These are phyloP conservation scores for Colletotrichum lentis DNA, from an alignment of 2,329 filamentous ascomycete species.

Conservation along the genomic window DNA sequence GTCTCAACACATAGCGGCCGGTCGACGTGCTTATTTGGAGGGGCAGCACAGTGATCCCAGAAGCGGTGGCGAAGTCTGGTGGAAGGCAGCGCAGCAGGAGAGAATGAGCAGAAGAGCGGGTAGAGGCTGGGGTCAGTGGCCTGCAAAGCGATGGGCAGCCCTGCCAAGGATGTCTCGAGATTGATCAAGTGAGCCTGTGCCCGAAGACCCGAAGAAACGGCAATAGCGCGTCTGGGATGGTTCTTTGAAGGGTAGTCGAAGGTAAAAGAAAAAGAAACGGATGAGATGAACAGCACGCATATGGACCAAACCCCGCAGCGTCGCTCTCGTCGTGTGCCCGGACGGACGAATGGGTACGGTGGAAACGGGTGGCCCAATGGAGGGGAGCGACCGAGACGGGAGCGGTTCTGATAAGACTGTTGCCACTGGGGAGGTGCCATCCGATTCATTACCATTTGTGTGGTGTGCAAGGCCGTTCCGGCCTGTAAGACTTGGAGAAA, in stretches of 20 bases:
- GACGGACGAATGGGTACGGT: constrained; percentile 15
- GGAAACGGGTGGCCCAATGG: background rate
- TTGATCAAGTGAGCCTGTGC: background rate
- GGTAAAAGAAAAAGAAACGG: background rate
- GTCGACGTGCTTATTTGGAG: constrained; percentile 12
- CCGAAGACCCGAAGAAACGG: background rate
- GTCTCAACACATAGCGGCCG: constrained; percentile 23
- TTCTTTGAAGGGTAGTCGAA: background rate
- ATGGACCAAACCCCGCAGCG: constrained; percentile 2
- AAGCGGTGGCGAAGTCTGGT: background rate
- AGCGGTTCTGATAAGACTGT: constrained; percentile 21
- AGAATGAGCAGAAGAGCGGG: background rate
- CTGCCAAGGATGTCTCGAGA: background rate
- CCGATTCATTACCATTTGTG: background rate
- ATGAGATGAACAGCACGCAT: constrained; percentile 1
- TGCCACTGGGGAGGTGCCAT: constrained; percentile 11
- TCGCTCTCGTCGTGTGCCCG: background rate
- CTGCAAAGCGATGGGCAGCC: background rate
- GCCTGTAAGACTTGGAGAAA: background rate
- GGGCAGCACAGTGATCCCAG: background rate
- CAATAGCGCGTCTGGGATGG: background rate
- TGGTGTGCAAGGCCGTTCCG: constrained; percentile 25
- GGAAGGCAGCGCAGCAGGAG: background rate
- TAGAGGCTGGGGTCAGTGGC: background rate
- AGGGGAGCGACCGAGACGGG: background rate